Evolutionary conservation across 1,284 basidiomycete species (phyloP), one percentile per base, ranked within the genome.

Genomic region (Irpex sp.): DNA sequence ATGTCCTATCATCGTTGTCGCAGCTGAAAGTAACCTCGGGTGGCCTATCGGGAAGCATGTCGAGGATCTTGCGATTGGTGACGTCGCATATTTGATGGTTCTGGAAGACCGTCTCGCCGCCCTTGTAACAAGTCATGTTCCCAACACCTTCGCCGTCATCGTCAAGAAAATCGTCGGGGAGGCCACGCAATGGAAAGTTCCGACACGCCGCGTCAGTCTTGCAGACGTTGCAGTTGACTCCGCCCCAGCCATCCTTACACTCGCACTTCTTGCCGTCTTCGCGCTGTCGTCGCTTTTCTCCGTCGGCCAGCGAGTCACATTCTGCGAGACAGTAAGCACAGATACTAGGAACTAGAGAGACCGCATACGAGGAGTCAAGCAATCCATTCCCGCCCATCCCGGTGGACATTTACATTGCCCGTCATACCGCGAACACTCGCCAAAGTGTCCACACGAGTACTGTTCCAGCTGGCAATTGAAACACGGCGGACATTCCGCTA

Each of bases 41-140:
- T 33, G 90, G 90, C 31, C 95, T 85, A 62, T 85, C 90, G 0
- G 94, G 93, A 55, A 96, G 88, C 81, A 93, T 92, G 71, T 94
- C 93, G 65, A 94, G 80, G 70, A 96, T 96, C 77, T 94, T 94
- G 60, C 89, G 88, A 76, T 95, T 98, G 13, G 96, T 98, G 33
- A 99, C 96, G 73, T 98, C 88, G 78, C 97, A 99, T 87, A 97
- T 94, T 75, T 99, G 97, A 75, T 95, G 95, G 70, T 95, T 95
- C 74, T 87, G 89, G 76, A 93, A 91, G 13, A 99, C 90, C 0
- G 94, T 94, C 70, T 92, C 85, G 11, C 97, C 97, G 53, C 92
- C 94, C 62, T 84, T 91, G 81, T 97, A 97, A 76, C 97, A 99
- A 0, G 93, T 94, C 88, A 97, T 96, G 68, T 95, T 92, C 31